Evolutionary conservation across 2,329 filamentous ascomycete species (phyloP), one percentile per base, ranked within the genome.

Genomic region (Aureobasidium pullulans): DNA sequence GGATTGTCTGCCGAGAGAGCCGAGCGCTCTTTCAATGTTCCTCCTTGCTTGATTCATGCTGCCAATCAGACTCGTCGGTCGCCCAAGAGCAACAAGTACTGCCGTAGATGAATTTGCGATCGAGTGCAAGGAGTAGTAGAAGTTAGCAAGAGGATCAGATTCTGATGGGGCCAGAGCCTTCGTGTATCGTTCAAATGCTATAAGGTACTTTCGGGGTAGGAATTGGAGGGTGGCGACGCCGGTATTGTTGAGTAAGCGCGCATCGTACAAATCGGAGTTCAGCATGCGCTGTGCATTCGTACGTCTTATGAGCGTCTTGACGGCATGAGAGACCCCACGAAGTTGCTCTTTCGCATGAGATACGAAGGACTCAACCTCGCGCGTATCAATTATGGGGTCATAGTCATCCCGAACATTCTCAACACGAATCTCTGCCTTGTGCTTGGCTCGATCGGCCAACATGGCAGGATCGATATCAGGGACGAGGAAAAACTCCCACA

Each of bases 401-500:
- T 89, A 90, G 70, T 99, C 94, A 62, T 99, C 94, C 57, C 85
- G 83, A 36, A 99, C 87, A 59, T 86, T 92, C 69, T 99, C 94
- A 3, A 84, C 79, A 31, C 93, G 83, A 0, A 87, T 84, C 70
- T 92, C 87, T 4, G 90, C 89, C 74, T 99, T 99, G 62, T 91
- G 84, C 59, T 85, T 85, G 63, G 89, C 96, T 52, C 94, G 84
- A 71, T 96, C 87, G 57, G 89, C 87, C 81, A 97, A 93, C 83
- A 92, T 90, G 19, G 90, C 85, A 0, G 89, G 82, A 70, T 96
- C 90, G 52, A 99, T 84, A 66, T 99, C 94, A 1, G 94, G 94
- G 11, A 99, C 92, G 0, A 99, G 81, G 73, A 99, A 96, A 75
- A 99, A 99, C 68, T 99, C 94, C 95, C 94, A 99, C 2, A 99